These are phyloP conservation scores for Boechera retrofracta DNA, from an alignment of 345 rosid genomes.

Conservation along the genomic window DNA sequence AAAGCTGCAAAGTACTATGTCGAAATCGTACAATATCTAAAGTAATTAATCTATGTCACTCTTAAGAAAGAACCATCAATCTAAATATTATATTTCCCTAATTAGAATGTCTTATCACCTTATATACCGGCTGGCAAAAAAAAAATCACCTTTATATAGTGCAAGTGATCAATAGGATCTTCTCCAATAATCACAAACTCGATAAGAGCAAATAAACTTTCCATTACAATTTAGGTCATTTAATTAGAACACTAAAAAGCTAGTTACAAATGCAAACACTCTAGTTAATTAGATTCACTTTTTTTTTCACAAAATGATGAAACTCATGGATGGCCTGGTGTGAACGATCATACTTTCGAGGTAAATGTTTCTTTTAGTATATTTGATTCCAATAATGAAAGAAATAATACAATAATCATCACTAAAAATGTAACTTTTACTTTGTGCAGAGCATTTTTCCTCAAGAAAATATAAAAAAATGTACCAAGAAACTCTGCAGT, in stretches of 20 bases:
- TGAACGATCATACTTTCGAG: not conserved
- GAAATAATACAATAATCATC: not conserved
- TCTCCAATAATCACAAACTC: slow-evolving; percentile 4
- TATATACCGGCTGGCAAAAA: not conserved
- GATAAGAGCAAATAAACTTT: slow-evolving; percentile 6
- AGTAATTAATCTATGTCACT: not conserved
- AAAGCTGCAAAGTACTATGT: not conserved
- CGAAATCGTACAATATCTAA: not conserved
- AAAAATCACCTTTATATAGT: not conserved
- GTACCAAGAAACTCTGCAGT: slow-evolving; percentile 22
- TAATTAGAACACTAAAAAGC: not conserved
- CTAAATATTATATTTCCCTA: slow-evolving; percentile 6
- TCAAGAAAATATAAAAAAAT: slow-evolving; percentile 8
- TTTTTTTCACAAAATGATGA: not conserved
- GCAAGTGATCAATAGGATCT: slow-evolving; percentile 20
- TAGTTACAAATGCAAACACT: not conserved
- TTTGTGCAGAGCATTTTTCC: not conserved
- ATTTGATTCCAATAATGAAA: not conserved
- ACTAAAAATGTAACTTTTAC: not conserved
- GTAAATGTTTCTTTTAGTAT: slow-evolving; percentile 8
- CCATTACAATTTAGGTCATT: not conserved
- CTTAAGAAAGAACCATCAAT: not conserved
- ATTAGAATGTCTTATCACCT: slow-evolving; percentile 6
- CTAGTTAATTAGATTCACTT: not conserved
- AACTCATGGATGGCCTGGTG: slow-evolving; percentile 1